phyloP scores from a whole-genome alignment of 768 basidiomycete species.

The Boletus reticuloceps region DNA sequence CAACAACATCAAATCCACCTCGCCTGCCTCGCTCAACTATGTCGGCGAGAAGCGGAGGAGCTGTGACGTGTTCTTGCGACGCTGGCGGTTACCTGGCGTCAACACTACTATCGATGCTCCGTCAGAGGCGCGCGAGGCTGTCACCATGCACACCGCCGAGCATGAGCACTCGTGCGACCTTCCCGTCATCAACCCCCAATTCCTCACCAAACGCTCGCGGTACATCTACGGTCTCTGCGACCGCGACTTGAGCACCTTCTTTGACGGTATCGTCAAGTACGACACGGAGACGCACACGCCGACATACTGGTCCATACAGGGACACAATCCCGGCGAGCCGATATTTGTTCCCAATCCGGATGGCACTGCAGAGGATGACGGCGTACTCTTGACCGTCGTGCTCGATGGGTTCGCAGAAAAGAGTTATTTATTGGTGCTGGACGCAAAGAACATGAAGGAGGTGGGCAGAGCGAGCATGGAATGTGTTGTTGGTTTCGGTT shows the following conservation, averaged over 20 bases:
- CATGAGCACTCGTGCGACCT: conserved; percentile 34
- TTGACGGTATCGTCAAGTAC: conserved; percentile 36
- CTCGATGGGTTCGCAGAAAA: conserved; percentile 30
- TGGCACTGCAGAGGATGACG: conserved; percentile 33
- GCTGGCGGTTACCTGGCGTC: conserved; percentile 31
- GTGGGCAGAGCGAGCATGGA: conserved; percentile 36
- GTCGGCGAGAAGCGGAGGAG: conserved; percentile 18
- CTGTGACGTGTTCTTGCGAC: conserved; percentile 24
- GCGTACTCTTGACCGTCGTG: conserved; percentile 37
- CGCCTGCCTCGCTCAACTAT: conserved; percentile 24
- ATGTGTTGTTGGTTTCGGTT: conserved; percentile 33
- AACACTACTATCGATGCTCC: conserved; percentile 15
- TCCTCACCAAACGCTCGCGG: conserved; percentile 31
- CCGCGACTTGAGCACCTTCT: conserved; percentile 30
- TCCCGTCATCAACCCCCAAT: conserved; percentile 32
- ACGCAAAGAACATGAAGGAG: conserved; percentile 36
- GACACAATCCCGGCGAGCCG: conserved; percentile 36
- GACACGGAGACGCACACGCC: conserved; percentile 26
- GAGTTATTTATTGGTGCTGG: conserved; percentile 37
- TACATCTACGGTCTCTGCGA: conserved; percentile 33
- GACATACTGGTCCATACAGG: conserved; percentile 27
- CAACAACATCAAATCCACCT: conserved; percentile 27
- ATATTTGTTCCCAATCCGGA: conserved; percentile 35
- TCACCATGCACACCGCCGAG: conserved; percentile 21
- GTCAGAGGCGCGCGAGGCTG: conserved; percentile 15